A percentile compares a stretch with the other conserved stretches of the same genome.
Conservation (phyloP, 1,284 basidiomycete genomes). For the Ceratobasidium sp. region DNA sequence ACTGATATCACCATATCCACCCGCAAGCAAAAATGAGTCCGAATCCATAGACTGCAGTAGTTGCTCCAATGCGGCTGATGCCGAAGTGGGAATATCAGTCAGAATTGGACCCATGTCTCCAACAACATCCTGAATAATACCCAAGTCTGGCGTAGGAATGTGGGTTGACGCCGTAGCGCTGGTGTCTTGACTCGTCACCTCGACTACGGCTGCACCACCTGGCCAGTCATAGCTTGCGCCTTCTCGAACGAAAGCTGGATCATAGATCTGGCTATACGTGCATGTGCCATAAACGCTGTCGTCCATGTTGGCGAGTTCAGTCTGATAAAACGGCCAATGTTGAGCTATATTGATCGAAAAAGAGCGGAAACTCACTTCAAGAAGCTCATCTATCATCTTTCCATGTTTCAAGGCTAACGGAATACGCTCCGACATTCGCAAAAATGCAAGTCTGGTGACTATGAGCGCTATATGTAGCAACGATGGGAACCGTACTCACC, state of each 20-base stretch:
- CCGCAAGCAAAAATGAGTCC: slow-evolving; percentile 19
- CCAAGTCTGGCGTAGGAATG: slow-evolving; percentile 20
- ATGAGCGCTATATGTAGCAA: slow-evolving; percentile 32
- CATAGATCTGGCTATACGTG: slow-evolving; percentile 12
- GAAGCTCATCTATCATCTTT: slow-evolving; percentile 39
- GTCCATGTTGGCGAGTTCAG: slow-evolving; percentile 24
- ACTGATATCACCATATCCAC: slow-evolving; percentile 27
- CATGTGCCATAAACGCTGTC: slow-evolving; percentile 4
- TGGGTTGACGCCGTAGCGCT: slow-evolving; percentile 10
- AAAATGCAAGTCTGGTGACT: slow-evolving; percentile 60
- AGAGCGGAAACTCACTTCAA: not conserved
- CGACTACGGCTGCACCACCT: slow-evolving; percentile 10
- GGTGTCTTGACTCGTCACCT: slow-evolving; percentile 4
- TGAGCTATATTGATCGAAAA: not conserved
- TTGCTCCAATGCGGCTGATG: slow-evolving; percentile 18
- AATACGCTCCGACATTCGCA: slow-evolving; percentile 67
- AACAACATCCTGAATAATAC: not conserved
- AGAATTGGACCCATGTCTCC: slow-evolving; percentile 15
- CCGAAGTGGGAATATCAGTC: slow-evolving; percentile 30
- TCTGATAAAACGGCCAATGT: not conserved
- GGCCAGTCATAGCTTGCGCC: slow-evolving; percentile 23
- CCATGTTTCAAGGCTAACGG: slow-evolving; percentile 58
- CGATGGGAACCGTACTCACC: slow-evolving; percentile 54
- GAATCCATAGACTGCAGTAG: slow-evolving; percentile 31
- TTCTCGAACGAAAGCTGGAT: slow-evolving; percentile 22